A percentile compares a stretch with the other conserved stretches of the same genome.
These are phyloP conservation scores for Nevesoporus exiguus DNA, from an alignment of 768 basidiomycete genomes.

Conservation along the genomic window DNA sequence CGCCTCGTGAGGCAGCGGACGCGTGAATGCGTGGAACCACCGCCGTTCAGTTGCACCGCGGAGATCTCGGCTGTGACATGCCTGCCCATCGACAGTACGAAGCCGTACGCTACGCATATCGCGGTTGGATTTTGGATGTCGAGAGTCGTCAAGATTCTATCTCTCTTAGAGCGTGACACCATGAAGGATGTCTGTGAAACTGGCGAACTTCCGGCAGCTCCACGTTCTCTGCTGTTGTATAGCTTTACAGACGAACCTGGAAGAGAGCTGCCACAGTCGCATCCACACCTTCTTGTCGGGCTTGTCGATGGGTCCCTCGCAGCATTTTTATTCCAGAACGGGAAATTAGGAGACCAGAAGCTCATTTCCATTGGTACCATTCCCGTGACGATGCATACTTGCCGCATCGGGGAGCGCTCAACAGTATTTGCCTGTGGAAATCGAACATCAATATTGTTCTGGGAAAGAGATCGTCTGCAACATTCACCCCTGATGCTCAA, in stretches of 20 bases:
- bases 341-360: conserved; percentile 46
- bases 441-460: conserved; percentile 64
- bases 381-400: conserved; percentile 61
- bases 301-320: conserved; percentile 72
- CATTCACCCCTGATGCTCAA: conserved; percentile 74
- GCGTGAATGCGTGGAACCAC: conserved; percentile 24
- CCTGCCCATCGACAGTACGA: conserved; percentile 46
- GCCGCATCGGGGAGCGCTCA: conserved; percentile 48
- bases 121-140: conserved; percentile 77
- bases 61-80: conserved; percentile 77
- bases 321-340: conserved; percentile 47
- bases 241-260: conserved; percentile 51
- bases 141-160: conserved; percentile 58
- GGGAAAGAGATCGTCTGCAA: conserved; percentile 59
- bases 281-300: conserved; percentile 65
- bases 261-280: conserved; percentile 36
- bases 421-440: conserved; percentile 72
- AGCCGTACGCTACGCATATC: conserved; percentile 45
- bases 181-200: conserved; percentile 28
- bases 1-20: conserved; percentile 29
- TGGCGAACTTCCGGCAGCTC: conserved; percentile 39
- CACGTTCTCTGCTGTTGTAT: conserved; percentile 46
- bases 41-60: conserved; percentile 17
- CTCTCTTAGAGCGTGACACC: conserved; percentile 21
- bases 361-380: conserved; percentile 59